phyloP scores from a whole-genome alignment of 2,329 filamentous ascomycete species.

The Hymenoscyphus occultus region DNA sequence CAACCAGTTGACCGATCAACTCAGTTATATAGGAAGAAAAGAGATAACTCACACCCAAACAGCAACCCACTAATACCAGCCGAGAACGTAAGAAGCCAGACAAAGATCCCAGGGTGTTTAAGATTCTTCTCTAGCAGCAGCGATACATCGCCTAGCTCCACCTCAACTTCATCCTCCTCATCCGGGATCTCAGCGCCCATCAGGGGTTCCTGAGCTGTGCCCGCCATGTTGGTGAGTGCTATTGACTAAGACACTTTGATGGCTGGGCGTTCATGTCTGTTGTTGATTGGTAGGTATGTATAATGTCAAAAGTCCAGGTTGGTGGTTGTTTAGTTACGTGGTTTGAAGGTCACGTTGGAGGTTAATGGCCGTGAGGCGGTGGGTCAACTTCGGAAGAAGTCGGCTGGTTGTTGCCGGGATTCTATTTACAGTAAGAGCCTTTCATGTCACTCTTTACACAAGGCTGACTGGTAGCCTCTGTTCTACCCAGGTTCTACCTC shows the following conservation, averaged over 20 bases:
- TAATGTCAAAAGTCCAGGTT: too few species aligned
- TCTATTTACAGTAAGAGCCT: too few species aligned
- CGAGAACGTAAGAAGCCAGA: constrained; percentile 60
- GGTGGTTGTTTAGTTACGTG: too few species aligned
- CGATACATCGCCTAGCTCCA: constrained; percentile 26
- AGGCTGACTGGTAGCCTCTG: too few species aligned
- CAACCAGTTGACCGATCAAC: too few species aligned
- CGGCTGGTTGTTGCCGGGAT: too few species aligned
- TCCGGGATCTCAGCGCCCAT: constrained; percentile 24
- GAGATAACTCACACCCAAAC: constrained; percentile 58
- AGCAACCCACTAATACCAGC: constrained; percentile 66
- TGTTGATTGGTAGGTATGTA: too few species aligned
- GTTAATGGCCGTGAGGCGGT: too few species aligned
- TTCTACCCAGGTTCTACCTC: too few species aligned
- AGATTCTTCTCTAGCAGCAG: constrained; percentile 33
- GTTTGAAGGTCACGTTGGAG: too few species aligned
- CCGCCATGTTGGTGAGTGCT: constrained; percentile 30
- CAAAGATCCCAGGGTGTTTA: constrained; percentile 44
- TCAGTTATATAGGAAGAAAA: neutral
- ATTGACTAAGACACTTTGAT: constrained; percentile 16
- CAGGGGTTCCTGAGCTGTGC: constrained; percentile 32
- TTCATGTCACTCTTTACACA: too few species aligned
- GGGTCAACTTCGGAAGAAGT: too few species aligned
- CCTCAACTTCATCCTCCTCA: constrained; percentile 18
- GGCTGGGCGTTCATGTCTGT: neutral